Evolutionary conservation across 495 filamentous ascomycete genomes (phyloP).

Genomic region (Bathelium albidoporum): DNA sequence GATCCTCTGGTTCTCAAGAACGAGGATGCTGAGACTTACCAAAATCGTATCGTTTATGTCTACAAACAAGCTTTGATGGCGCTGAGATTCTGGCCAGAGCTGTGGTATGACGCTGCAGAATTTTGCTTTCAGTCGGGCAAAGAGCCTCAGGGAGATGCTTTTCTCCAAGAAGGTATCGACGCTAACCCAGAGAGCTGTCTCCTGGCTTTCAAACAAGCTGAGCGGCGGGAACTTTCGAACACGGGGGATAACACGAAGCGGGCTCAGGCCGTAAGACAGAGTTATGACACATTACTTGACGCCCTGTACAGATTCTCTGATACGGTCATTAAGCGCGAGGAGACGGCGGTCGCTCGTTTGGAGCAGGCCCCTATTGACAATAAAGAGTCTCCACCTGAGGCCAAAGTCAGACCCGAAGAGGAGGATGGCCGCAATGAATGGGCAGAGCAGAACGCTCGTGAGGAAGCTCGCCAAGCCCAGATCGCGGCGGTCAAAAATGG

Average conservation of each 20-base stretch:
- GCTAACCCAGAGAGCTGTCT: slow-evolving; percentile 92
- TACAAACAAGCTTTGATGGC: slow-evolving; percentile 95
- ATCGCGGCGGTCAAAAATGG: slow-evolving; percentile 62
- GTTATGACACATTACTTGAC: slow-evolving; percentile 74
- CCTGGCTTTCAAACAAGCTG: slow-evolving; percentile 77
- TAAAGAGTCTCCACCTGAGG: slow-evolving; percentile 20
- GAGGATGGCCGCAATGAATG: slow-evolving; percentile 45
- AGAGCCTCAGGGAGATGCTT: slow-evolving; percentile 59
- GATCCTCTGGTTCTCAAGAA: slow-evolving; percentile 76
- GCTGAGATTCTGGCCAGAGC: slow-evolving; percentile 81
- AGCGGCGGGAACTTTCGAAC: slow-evolving; percentile 37
- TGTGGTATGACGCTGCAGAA: slow-evolving; percentile 91
- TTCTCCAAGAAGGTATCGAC: slow-evolving; percentile 67
- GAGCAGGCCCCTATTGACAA: slow-evolving; percentile 43
- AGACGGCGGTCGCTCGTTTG: slow-evolving; percentile 57
- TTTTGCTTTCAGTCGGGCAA: slow-evolving; percentile 77
- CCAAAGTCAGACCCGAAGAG: slow-evolving; percentile 55
- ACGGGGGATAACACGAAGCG: slow-evolving; percentile 34
- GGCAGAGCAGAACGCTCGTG: slow-evolving; percentile 31
- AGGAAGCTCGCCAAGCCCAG: slow-evolving; percentile 34
- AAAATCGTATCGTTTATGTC: slow-evolving; percentile 68
- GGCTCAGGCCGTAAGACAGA: slow-evolving; percentile 63
- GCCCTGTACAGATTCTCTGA: slow-evolving; percentile 71
- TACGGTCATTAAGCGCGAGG: slow-evolving; percentile 62
- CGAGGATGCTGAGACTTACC: slow-evolving; percentile 63